Evolutionary conservation across 805 yeast genomes (phyloP), one percentile per base, ranked within the genome.

Genomic region (Saccharomycopsis oosterbeekiorum): DNA sequence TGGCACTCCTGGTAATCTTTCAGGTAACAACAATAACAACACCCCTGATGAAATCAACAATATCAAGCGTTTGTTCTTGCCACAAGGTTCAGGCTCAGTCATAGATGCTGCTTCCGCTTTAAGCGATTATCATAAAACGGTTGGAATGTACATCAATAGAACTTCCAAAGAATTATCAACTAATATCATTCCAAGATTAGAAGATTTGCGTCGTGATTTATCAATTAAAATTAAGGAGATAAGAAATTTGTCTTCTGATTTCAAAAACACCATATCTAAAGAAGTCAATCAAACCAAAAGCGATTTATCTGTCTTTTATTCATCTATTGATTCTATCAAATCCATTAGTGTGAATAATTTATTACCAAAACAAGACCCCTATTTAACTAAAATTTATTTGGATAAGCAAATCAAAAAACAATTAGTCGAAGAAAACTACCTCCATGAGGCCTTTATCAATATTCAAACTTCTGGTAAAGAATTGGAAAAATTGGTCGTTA

Each of bases 381-480:
- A 84, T 68, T 72, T 94, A 63, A 78, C 89, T 56, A 89, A 88
- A 71, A 75, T 84, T 53, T 74, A 78, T 50, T 76, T 93, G 65
- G 97, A 93, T 67, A 79, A 83, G 69, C 93, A 87, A 71, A 82
- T 94, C 68, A 85, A 81, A 67, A 81, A 80, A 66, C 97, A 90
- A 71, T 73, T 93, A 55, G 79, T 80, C 19, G 97, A 90, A 73
- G 97, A 93, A 71, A 87, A 86, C 72, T 87, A 85, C 68, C 76
- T 93, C 56, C 89, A 90, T 69, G 97, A 92, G 71, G 97, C 97
- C 0, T 93, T 82, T 71, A 78, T 84, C 66, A 92, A 93, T 73
- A 79, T 92, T 66, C 96, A 93, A 75, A 82, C 83, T 42, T 86
- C 97, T 1, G 97, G 96, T 57, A 84, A 85, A 61, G 94, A 91